Percentiles rank a stretch among this genome's conserved stretches.
phyloP scores from a whole-genome alignment of 768 basidiomycete species.

The Termitomyces sp. region DNA sequence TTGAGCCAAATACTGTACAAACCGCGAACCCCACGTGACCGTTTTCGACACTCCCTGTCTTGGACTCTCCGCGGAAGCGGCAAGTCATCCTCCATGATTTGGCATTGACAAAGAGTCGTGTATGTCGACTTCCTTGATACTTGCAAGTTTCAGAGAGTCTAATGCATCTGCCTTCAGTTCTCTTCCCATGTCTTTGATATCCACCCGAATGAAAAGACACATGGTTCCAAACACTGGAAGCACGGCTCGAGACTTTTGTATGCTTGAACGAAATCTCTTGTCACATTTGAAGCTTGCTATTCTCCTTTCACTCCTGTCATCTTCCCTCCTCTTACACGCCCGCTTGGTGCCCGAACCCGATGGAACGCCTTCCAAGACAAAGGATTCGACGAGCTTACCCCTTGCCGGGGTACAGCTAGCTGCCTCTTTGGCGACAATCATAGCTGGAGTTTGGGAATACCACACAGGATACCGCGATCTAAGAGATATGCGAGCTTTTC shows the following conservation, averaged over 20 bases:
- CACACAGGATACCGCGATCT: constrained; percentile 52
- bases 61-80: too few relatives aligned
- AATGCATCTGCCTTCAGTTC: not conserved
- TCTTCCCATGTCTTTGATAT: not conserved
- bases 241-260: constrained; percentile 67
- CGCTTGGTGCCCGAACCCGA: constrained; percentile 45
- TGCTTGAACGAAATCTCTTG: constrained; percentile 74
- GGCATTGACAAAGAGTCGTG: not conserved
- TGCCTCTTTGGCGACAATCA: constrained; percentile 48
- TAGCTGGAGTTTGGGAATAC: constrained; percentile 64
- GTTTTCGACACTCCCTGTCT: not conserved
- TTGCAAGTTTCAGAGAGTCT: not conserved
- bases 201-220: constrained; percentile 12
- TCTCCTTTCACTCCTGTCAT: constrained; percentile 55
- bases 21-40: constrained; percentile 29
- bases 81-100: not conserved
- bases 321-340: constrained; percentile 55
- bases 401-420: constrained; percentile 47
- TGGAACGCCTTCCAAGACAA: constrained; percentile 7
- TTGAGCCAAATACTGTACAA: constrained; percentile 36
- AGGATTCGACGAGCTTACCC: constrained; percentile 29
- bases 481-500: constrained; percentile 51
- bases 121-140: not conserved
- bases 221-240: constrained; percentile 47
- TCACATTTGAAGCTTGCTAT: constrained; percentile 64